A percentile compares a stretch with the other conserved stretches of the same genome.
phyloP scores from a whole-genome alignment of 345 rosid genomes.

The Arabidopsis suecica region DNA sequence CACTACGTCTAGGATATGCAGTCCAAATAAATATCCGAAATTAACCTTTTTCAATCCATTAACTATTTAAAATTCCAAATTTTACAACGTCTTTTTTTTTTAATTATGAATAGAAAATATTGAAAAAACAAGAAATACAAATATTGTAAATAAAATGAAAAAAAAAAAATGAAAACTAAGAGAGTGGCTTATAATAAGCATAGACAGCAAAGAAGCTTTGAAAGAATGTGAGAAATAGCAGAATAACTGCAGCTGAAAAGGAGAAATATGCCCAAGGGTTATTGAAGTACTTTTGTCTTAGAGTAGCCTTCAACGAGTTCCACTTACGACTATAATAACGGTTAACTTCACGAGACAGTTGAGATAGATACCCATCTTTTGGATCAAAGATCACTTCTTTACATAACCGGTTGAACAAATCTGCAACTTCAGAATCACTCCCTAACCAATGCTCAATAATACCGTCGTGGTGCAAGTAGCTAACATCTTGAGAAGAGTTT shows the following conservation, averaged over 20 bases:
- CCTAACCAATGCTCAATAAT: slow-evolving; percentile 84
- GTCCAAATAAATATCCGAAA: not conserved
- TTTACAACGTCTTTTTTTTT: not conserved
- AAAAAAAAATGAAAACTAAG: slow-evolving; percentile 37
- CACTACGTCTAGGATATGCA: not conserved
- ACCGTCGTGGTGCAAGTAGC: slow-evolving; percentile 67
- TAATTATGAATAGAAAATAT: not conserved
- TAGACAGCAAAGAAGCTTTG: slow-evolving; percentile 71
- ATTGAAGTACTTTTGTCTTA: slow-evolving; percentile 72
- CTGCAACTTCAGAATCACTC: slow-evolving; percentile 78
- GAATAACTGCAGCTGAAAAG: slow-evolving; percentile 59
- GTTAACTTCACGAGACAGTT: slow-evolving; percentile 62
- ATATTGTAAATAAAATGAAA: not conserved
- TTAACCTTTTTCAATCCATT: not conserved
- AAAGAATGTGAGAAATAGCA: slow-evolving; percentile 64
- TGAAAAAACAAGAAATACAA: not conserved
- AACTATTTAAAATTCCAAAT: not conserved
- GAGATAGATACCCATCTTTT: slow-evolving; percentile 63
- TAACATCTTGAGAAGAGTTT: slow-evolving; percentile 70
- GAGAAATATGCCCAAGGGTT: slow-evolving; percentile 81
- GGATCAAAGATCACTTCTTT: slow-evolving; percentile 75
- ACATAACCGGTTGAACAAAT: slow-evolving; percentile 75
- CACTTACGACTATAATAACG: slow-evolving; percentile 65
- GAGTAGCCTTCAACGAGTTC: slow-evolving; percentile 70
- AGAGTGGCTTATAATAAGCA: slow-evolving; percentile 58